A percentile compares a stretch with the other conserved stretches of the same genome.
Evolutionary conservation across 345 rosid species (phyloP).

Genomic region (Triadica sebifera): DNA sequence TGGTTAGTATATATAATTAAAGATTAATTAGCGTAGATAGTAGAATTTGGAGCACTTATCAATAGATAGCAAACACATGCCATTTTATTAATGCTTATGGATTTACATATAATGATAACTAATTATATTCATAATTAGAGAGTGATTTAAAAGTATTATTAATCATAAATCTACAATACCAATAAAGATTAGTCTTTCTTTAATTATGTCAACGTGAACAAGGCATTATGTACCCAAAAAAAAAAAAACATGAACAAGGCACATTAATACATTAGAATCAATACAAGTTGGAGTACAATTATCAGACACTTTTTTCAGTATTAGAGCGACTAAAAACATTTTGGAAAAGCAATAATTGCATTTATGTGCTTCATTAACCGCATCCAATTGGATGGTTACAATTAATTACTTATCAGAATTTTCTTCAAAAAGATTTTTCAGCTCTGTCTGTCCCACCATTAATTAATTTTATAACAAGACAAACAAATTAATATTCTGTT

Average conservation of each 20-base stretch:
- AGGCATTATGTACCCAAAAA: too few species aligned
- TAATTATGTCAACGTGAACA: too few species aligned
- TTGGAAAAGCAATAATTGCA: too few species aligned
- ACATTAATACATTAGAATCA: too few species aligned
- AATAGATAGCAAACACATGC: neutral
- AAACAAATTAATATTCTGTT: neutral
- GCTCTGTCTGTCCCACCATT: neutral
- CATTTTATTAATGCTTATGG: neutral
- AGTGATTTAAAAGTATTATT: slow-evolving; percentile 7
- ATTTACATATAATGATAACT: neutral
- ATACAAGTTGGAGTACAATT: neutral
- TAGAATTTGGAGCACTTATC: neutral
- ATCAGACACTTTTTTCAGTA: neutral
- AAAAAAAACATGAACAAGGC: too few species aligned
- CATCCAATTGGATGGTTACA: neutral
- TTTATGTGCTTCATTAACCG: neutral
- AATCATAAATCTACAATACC: neutral
- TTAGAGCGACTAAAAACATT: neutral
- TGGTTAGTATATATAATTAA: neutral
- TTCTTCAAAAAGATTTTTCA: neutral
- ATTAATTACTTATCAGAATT: neutral
- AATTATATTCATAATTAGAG: slow-evolving; percentile 6
- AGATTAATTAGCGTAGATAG: neutral
- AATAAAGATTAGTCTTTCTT: too few species aligned
- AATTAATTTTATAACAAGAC: too few species aligned